These are phyloP conservation scores for Plasmodium reichenowi DNA, from an alignment of 169 alveolate species.

Conservation along the genomic window DNA sequence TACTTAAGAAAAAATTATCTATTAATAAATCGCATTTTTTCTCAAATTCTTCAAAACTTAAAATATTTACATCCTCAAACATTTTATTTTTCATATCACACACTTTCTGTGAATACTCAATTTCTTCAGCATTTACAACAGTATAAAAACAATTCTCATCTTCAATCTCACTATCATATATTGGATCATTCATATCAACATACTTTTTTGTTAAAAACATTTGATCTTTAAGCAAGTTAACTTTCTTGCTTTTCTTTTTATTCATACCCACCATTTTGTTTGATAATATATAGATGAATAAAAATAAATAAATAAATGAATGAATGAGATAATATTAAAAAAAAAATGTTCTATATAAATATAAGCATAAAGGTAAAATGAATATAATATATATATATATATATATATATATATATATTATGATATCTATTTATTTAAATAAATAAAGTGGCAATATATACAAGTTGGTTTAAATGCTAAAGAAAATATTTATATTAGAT, in stretches of 20 bases:
- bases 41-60: conserved; percentile 68
- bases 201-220: conserved; percentile 63
- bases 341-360: conserved; percentile 8
- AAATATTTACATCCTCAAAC: conserved; percentile 68
- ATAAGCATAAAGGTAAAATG: too few relatives aligned
- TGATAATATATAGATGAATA: neutral
- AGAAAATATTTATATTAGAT: too few relatives aligned
- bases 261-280: conserved; percentile 23
- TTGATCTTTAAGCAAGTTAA: conserved; percentile 68
- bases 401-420: too few relatives aligned
- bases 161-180: conserved; percentile 75
- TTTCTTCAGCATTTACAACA: conserved; percentile 66
- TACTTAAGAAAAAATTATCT: conserved; percentile 40
- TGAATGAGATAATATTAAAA: neutral
- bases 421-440: too few relatives aligned
- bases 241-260: conserved; percentile 48
- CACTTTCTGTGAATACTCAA: conserved; percentile 68
- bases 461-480: too few relatives aligned
- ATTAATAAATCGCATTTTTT: conserved; percentile 60
- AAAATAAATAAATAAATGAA: neutral
- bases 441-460: too few relatives aligned
- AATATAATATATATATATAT: too few relatives aligned
- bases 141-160: conserved; percentile 74
- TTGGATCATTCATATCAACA: conserved; percentile 76
- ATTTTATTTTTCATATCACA: conserved; percentile 62